These are phyloP conservation scores for Pezicula neosporulosa DNA, from an alignment of 2,329 filamentous ascomycete species.

Conservation along the genomic window DNA sequence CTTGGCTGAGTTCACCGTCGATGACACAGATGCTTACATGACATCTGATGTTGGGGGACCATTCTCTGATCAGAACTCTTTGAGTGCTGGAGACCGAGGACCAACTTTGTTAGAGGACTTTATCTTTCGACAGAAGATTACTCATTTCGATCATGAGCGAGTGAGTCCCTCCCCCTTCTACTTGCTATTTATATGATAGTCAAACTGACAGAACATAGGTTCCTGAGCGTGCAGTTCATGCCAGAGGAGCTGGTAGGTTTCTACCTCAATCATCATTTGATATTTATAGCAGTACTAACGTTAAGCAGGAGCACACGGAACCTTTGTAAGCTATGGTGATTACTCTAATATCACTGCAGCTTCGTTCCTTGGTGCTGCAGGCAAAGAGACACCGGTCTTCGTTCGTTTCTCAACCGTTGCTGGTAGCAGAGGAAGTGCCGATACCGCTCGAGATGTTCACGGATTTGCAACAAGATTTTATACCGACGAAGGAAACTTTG, in stretches of 20 bases:
- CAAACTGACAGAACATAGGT: constrained; percentile 34
- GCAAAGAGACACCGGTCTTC: constrained; percentile 62
- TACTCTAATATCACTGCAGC: constrained; percentile 67
- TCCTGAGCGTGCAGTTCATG: constrained; percentile 66
- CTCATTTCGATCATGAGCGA: constrained; percentile 67
- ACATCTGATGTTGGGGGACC: constrained; percentile 67
- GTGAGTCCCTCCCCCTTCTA: constrained; percentile 34
- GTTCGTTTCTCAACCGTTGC: constrained; percentile 74
- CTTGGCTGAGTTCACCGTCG: constrained; percentile 3
- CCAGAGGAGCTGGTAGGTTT: constrained; percentile 52
- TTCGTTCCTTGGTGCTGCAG: constrained; percentile 54
- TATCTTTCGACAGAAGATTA: constrained; percentile 69
- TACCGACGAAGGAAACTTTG: constrained; percentile 70
- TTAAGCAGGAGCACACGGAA: constrained; percentile 56
- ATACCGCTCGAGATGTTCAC: constrained; percentile 69
- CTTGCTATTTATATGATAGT: background rate
- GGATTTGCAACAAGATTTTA: constrained; percentile 70
- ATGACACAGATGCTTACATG: constrained; percentile 52
- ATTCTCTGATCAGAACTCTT: constrained; percentile 61
- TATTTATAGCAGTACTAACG: constrained; percentile 41
- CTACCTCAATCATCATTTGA: constrained; percentile 25
- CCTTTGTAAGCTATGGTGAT: constrained; percentile 64
- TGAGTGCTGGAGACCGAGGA: constrained; percentile 62
- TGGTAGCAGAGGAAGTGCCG: constrained; percentile 64
- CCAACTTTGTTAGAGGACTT: constrained; percentile 72